phyloP scores from a whole-genome alignment of 352 stramenopile species.

The Phytophthora aleatoria region DNA sequence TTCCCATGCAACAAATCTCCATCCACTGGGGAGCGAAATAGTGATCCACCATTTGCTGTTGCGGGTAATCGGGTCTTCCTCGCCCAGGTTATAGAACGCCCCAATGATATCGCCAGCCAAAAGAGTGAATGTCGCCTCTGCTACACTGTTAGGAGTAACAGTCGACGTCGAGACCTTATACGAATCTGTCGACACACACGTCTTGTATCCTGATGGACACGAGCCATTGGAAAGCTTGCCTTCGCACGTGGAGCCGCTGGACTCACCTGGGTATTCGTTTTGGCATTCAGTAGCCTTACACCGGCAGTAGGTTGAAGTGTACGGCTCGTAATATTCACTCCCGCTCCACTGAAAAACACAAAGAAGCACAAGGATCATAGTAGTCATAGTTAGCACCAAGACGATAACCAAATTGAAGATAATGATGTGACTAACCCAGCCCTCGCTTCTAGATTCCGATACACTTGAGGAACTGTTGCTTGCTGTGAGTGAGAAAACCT shows the following conservation, averaged over 20 bases:
- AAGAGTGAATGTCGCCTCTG: conserved; percentile 69
- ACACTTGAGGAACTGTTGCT: conserved; percentile 33
- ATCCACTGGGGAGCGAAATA: conserved; percentile 61
- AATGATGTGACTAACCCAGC: conserved; percentile 19
- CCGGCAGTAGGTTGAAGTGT: conserved; percentile 70
- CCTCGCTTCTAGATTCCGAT: conserved; percentile 19
- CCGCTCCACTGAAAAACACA: conserved; percentile 18
- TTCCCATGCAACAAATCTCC: conserved; percentile 74
- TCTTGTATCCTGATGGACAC: conserved; percentile 65
- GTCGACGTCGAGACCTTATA: conserved; percentile 74
- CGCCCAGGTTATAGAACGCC: conserved; percentile 69
- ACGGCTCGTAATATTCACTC: conserved; percentile 37
- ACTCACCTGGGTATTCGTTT: conserved; percentile 60
- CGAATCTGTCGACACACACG: conserved; percentile 69
- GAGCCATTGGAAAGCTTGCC: conserved; percentile 47
- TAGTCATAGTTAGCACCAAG: conserved; percentile 7
- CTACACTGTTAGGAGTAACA: conserved; percentile 65
- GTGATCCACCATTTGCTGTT: conserved; percentile 77
- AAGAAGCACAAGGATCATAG: conserved; percentile 6
- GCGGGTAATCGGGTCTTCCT: conserved; percentile 49
- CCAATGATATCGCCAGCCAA: conserved; percentile 75
- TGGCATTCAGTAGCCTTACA: conserved; percentile 75
- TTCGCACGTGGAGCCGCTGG: conserved; percentile 50
- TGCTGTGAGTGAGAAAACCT: conserved; percentile 35
- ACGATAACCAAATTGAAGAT: background rate